A percentile compares a stretch with the other conserved stretches of the same genome.
phyloP scores from a whole-genome alignment of 2,329 filamentous ascomycete species.

The Colletotrichum viniferum region DNA sequence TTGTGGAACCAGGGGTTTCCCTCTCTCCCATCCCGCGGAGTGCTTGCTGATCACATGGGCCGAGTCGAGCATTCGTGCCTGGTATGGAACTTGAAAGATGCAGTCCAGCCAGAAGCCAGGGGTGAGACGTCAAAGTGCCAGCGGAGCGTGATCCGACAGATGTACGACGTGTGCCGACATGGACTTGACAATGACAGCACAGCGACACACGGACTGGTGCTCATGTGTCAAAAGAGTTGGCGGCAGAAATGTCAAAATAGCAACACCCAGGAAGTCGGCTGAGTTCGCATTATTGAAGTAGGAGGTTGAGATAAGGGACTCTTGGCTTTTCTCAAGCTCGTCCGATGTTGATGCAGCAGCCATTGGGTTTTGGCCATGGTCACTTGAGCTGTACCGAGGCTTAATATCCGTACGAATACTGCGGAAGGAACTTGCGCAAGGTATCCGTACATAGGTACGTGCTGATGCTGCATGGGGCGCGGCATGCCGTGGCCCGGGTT shows the following conservation, averaged over 20 bases:
- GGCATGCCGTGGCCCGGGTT: not conserved
- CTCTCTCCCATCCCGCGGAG: not conserved
- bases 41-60: not conserved
- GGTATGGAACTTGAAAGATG: not conserved
- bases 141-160: not conserved
- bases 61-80: not conserved
- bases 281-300: not conserved
- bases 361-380: not conserved
- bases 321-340: slow-evolving; percentile 6
- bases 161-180: not conserved
- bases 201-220: not conserved
- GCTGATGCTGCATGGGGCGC: no score
- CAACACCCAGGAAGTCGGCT: not conserved
- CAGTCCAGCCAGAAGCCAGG: not conserved
- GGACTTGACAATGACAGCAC: not conserved
- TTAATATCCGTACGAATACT: not conserved
- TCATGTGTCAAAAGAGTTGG: not conserved
- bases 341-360: not conserved
- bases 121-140: not conserved
- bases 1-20: not conserved
- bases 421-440: no score
- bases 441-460: no score
- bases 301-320: not conserved
- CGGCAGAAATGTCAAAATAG: not conserved
- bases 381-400: not conserved